These are phyloP conservation scores for Alternaria postmessia DNA, from an alignment of 2,329 filamentous ascomycete genomes.

Conservation along the genomic window DNA sequence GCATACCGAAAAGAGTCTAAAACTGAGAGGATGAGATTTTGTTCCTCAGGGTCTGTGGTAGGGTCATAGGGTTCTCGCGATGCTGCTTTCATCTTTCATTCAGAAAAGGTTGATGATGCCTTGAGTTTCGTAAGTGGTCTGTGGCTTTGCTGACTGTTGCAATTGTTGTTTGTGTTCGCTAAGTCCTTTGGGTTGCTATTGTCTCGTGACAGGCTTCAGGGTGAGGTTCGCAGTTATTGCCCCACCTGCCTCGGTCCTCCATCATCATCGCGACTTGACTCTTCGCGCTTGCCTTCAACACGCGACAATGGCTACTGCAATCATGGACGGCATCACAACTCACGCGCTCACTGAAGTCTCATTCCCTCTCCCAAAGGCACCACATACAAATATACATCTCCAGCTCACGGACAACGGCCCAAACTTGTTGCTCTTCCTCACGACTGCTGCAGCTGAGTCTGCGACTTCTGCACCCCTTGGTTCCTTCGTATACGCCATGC, in stretches of 20 bases:
- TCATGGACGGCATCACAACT: conserved; percentile 23
- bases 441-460: conserved; percentile 57
- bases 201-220: background rate
- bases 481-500: conserved; percentile 92
- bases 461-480: conserved; percentile 65
- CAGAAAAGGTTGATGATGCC: background rate
- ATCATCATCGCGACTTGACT: background rate
- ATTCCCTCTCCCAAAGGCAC: conserved; percentile 64
- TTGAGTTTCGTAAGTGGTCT: background rate
- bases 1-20: conserved; percentile 86
- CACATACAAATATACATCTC: conserved; percentile 65
- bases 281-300: background rate
- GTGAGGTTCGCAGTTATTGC: conserved; percentile 8
- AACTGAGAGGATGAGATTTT: conserved; percentile 78
- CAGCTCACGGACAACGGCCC: conserved; percentile 64
- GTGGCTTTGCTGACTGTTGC: background rate
- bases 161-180: background rate
- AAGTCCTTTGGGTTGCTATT: background rate
- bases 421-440: conserved; percentile 65
- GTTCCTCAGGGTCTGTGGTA: conserved; percentile 79
- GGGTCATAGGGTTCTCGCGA: conserved; percentile 72
- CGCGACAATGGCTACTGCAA: conserved; percentile 29
- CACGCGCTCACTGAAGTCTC: conserved; percentile 62
- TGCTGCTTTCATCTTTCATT: conserved; percentile 35
- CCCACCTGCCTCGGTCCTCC: conserved; percentile 5